These are phyloP conservation scores for Inonotus obliquus DNA, from an alignment of 1,284 basidiomycete species.

Conservation along the genomic window DNA sequence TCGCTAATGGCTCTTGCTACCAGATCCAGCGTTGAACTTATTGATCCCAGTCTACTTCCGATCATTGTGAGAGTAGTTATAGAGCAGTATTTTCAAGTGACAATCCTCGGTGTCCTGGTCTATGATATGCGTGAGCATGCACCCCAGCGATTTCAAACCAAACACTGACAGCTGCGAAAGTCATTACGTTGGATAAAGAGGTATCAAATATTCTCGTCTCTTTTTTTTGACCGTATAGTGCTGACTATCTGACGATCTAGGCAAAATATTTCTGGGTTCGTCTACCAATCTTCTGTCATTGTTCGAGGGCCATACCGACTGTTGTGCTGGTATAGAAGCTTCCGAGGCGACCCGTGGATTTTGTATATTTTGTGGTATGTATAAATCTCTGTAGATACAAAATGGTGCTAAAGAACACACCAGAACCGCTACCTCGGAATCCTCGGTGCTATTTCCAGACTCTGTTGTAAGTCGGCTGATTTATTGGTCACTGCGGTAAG, in stretches of 20 bases:
- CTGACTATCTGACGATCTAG: background rate
- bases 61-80: background rate
- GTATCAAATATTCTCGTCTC: background rate
- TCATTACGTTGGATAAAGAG: slow-evolving; percentile 1
- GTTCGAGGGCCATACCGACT: background rate
- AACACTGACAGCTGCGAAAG: background rate
- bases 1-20: background rate
- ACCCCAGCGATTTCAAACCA: background rate
- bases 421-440: too few species aligned
- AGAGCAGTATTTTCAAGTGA: background rate
- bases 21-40: background rate
- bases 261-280: slow-evolving; percentile 9
- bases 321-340: background rate
- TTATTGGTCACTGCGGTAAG: background rate
- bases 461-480: background rate
- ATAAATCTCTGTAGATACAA: too few species aligned
- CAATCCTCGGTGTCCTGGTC: background rate
- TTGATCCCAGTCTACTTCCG: background rate
- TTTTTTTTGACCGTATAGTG: background rate
- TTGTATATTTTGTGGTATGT: background rate
- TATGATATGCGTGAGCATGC: background rate
- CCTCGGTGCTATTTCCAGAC: background rate
- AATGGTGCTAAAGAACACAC: too few species aligned
- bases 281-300: too few species aligned
- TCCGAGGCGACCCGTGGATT: background rate